Evolutionary conservation across 805 yeast species (phyloP), one percentile per base, ranked within the genome.

Genomic region (Candida adriatica): DNA sequence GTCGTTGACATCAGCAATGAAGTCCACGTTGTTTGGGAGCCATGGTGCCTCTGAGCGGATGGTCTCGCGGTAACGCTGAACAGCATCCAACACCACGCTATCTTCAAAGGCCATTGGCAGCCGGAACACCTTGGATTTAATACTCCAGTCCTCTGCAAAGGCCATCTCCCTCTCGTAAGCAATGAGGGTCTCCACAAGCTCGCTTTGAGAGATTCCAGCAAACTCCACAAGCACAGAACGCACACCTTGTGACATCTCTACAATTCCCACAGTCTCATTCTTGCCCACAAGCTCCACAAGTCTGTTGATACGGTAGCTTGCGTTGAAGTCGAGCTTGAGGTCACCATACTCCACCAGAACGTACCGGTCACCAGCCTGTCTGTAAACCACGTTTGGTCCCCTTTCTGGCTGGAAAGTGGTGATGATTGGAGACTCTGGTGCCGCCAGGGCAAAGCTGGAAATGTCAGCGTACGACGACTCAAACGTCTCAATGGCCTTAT

Each of bases 101-200:
- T 92, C 98, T 64, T 90, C 98, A 56, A 92, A 92, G 0, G 95
- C 96, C 88, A 92, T 82, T 41, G 98, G 98, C 44, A 90, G 66
- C 52, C 72, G 81, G 58, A 92, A 66, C 31, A 85, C 64, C 51
- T 94, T 77, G 1, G 96, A 85, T 30, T 77, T 77, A 33, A 92
- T 85, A 37, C 74, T 68, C 97, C 97, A 92, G 48, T 80, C 72
- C 59, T 79, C 75, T 37, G 76, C 77, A 52, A 77, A 75, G 6
- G 75, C 64, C 34, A 87, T 76, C 49, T 80, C 85, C 42, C 73
- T 62, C 56, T 90, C 96, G 51, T 79, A 78, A 1, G 86, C 78
- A 37, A 76, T 59, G 51, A 90, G 67, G 16, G 78, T 70, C 30
- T 70, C 65, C 38, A 92, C 57, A 28, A 90, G 60, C 8, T 66